phyloP scores from a whole-genome alignment of 108 stramenopile species.

The Schizochytrium sp. region DNA sequence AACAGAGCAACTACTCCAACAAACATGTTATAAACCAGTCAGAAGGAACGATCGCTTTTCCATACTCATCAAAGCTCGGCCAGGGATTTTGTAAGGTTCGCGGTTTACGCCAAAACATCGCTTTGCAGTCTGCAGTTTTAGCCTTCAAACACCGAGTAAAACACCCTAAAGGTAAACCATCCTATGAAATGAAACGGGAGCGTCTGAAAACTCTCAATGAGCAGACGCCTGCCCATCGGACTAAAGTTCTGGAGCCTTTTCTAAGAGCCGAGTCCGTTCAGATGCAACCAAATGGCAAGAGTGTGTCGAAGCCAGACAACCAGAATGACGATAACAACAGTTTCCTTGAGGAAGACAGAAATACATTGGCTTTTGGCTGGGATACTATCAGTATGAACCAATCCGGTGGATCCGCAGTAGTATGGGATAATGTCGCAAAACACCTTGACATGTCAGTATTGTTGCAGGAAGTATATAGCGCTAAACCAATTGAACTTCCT shows the following conservation, averaged over 20 bases:
- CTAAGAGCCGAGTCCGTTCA: background rate
- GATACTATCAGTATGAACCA: background rate
- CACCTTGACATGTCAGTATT: constrained; percentile 26
- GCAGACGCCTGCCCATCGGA: background rate
- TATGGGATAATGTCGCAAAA: constrained; percentile 15
- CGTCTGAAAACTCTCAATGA: constrained; percentile 30
- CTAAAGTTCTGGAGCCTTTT: background rate
- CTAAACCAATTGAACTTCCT: background rate
- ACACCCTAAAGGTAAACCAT: background rate
- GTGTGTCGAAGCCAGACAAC: background rate
- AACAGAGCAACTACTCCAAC: background rate
- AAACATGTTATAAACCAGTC: constrained; percentile 6
- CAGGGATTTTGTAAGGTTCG: background rate
- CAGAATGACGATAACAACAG: background rate
- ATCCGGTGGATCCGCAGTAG: background rate
- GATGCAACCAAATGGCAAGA: background rate
- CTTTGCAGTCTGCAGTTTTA: constrained; percentile 46
- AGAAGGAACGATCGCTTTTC: constrained; percentile 21
- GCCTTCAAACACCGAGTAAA: constrained; percentile 54
- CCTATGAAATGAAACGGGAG: constrained; percentile 1
- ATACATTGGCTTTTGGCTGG: constrained; percentile 53
- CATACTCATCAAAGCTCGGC: background rate
- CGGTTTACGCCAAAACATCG: constrained; percentile 13
- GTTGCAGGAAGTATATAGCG: background rate
- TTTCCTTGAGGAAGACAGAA: constrained; percentile 12